Percentiles rank a stretch among this genome's conserved stretches.
phyloP scores from a whole-genome alignment of 2,329 filamentous ascomycete species.

The Biscogniauxia marginata region DNA sequence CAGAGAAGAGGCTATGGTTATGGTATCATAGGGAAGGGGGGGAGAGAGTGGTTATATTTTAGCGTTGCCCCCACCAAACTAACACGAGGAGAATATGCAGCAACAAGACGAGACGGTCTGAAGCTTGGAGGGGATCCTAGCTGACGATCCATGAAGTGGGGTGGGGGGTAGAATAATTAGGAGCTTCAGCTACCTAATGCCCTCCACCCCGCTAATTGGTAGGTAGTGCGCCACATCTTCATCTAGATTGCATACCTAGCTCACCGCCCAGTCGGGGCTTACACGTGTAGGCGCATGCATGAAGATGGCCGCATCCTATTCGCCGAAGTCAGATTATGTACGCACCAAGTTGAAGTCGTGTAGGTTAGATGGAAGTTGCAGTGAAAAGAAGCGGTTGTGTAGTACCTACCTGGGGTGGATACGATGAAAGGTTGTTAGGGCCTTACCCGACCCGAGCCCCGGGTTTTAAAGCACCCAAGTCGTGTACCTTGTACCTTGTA shows the following conservation, averaged over 20 bases:
- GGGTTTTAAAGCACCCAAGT: too few species aligned
- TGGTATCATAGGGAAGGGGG: background rate
- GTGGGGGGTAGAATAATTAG: background rate
- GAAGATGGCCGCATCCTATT: background rate
- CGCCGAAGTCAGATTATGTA: background rate
- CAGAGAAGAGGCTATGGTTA: background rate
- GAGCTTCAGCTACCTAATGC: background rate
- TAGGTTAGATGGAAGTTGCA: too few species aligned
- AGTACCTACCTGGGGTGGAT: too few species aligned
- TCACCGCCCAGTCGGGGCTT: background rate
- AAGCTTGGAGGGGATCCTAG: background rate
- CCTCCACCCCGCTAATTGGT: too few species aligned
- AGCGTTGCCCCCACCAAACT: background rate
- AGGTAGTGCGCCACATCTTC: background rate
- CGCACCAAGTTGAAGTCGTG: conserved; percentile 2
- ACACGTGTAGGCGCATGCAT: conserved; percentile 1
- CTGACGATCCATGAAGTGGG: background rate
- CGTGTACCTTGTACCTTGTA: too few species aligned
- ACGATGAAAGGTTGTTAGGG: too few species aligned
- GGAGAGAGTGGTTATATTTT: background rate
- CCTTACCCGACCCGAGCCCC: too few species aligned
- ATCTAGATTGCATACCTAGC: background rate
- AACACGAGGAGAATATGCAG: too few species aligned
- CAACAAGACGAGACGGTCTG: too few species aligned
- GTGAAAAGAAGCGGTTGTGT: too few species aligned